These are phyloP conservation scores for Colletotrichum lentis DNA, from an alignment of 2,329 filamentous ascomycete species.

Conservation along the genomic window DNA sequence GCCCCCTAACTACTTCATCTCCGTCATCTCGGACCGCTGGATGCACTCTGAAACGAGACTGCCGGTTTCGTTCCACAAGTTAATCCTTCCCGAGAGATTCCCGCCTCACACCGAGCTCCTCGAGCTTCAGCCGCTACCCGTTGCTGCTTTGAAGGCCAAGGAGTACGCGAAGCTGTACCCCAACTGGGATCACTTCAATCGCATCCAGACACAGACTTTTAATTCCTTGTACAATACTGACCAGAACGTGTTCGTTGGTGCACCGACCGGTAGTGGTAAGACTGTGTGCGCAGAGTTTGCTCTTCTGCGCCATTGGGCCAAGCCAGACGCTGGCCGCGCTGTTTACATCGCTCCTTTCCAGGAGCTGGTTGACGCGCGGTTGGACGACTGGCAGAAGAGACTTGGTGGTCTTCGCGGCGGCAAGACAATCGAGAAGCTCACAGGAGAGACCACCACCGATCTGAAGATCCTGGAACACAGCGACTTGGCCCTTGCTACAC, in stretches of 20 bases:
- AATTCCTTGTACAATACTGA: slow-evolving; percentile 90
- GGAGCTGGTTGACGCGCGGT: slow-evolving; percentile 83
- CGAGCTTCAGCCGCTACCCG: slow-evolving; percentile 88
- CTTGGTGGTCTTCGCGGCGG: slow-evolving; percentile 77
- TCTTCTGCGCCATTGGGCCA: slow-evolving; percentile 85
- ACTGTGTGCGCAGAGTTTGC: slow-evolving; percentile 97
- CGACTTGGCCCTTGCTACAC: slow-evolving; percentile 91
- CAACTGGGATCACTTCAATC: slow-evolving; percentile 89
- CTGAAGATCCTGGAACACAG: slow-evolving; percentile 86
- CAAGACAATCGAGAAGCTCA: slow-evolving; percentile 91
- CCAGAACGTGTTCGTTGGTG: slow-evolving; percentile 91
- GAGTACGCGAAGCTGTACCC: slow-evolving; percentile 86
- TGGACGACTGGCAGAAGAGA: slow-evolving; percentile 85
- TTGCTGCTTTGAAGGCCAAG: slow-evolving; percentile 85
- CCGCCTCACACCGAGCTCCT: slow-evolving; percentile 91
- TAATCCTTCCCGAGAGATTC: slow-evolving; percentile 94
- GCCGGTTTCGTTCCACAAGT: slow-evolving; percentile 92
- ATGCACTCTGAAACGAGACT: slow-evolving; percentile 97
- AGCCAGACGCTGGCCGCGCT: slow-evolving; percentile 73
- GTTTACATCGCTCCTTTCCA: slow-evolving; percentile 97
- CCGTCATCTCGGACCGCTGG: slow-evolving; percentile 93
- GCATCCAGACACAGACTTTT: slow-evolving; percentile 96
- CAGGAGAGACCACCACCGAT: slow-evolving; percentile 90
- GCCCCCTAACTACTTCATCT: slow-evolving; percentile 99
- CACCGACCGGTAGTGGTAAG: slow-evolving; percentile 95